Base-by-base conservation (phyloP, 2,329 filamentous ascomycete genomes). In the Madurella fahalii region DNA sequence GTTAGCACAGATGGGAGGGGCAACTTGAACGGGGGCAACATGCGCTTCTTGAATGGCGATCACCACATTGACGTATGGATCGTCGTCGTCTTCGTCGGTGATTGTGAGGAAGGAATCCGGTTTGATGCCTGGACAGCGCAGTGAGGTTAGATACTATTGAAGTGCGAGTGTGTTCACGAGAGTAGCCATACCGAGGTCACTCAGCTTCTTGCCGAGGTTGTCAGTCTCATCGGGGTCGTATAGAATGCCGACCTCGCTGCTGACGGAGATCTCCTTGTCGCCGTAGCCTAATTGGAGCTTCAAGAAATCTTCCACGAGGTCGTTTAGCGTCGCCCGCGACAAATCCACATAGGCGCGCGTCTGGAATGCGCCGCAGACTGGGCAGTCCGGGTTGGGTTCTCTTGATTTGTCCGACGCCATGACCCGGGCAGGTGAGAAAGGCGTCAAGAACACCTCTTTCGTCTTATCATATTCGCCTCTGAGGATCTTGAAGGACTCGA, bases 401-500 rank as follows among this genome's bases (percentile, higher is more conserved):
- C 81, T 74, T 20, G 76, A 74, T 50, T 72, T 74, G 60, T 84
- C 81, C 0, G 82, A 76, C 2, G 79, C 80, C n/a, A 87, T 71
- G 20, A 86, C 71, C 60, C 82, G 75, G 52, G 81, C 79, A 2
- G 74, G 67, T 0, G 76, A 79, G 65, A 85, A 84, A 1, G 86
- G 84, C 52, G 89, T 89, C 46, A 96, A 77, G 70, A 95, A 96
- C 12, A 95, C 79, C 80, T 94, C 93, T 68, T 87, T 92, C 0
- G 86, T 85, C 63, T 84, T 82, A 34, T 78, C 73, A 56, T 86
- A 86, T 47, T 92, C 83, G 17, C 84, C 82, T 65, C 79, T 86
- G 54, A 99, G 74, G 20, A 97, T 86, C 70, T 96, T 97, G 77
- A 95, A 94, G 0, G 92, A 86, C 69, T 97, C 87, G 25, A 99